Evolutionary conservation across 75 land plant species (phyloP), one percentile per base, ranked within the genome.

Genomic region (Cunninghamia lanceolata): DNA sequence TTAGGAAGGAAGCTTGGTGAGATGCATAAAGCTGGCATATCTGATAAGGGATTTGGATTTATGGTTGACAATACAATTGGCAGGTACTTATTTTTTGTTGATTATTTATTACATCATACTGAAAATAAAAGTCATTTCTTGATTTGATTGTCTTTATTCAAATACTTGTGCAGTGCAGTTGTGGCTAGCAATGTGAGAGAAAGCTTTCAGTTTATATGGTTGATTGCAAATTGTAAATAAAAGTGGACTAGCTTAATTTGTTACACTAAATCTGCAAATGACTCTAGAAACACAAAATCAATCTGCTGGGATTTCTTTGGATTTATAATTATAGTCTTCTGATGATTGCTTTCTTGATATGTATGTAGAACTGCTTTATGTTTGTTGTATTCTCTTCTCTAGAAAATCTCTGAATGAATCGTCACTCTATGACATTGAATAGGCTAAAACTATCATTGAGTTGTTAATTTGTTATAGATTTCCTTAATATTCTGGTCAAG

Each of bases 21-120:
- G 88, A 96, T 95, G 99, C 99, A 96, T 83, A 94, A 93, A 90
- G 90, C 92, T 87, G 94, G 94, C 40, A 93, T 88, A 83, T 93
- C 96, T 50, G 91, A 92, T 3, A 94, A 95, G 77, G 99, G 99
- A 7, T 98, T 96, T 89, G 99, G 99, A 52, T 98, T 98, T 92
- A 89, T 90, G 87, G 94, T 96, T 78, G 90, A 98, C 78, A 98
- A 98, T 86, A 98, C 99, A 2, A 96, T 98, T 90, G 99, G 99
- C 87, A 98, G 99, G 99, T 96, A 56, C 39, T 19, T 19, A 76
- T 76, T 40, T 71, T 71, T n/a, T 9, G 35, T 71, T 71, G 32
- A 71, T 71, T 71, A 71, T 25, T 79, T 38, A 39, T 40, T 36
- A 50, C 68, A 84, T 15, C 9, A 52, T 59, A 50, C 19, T 6